phyloP scores from a whole-genome alignment of 768 basidiomycete species.

The Mycena filopes region DNA sequence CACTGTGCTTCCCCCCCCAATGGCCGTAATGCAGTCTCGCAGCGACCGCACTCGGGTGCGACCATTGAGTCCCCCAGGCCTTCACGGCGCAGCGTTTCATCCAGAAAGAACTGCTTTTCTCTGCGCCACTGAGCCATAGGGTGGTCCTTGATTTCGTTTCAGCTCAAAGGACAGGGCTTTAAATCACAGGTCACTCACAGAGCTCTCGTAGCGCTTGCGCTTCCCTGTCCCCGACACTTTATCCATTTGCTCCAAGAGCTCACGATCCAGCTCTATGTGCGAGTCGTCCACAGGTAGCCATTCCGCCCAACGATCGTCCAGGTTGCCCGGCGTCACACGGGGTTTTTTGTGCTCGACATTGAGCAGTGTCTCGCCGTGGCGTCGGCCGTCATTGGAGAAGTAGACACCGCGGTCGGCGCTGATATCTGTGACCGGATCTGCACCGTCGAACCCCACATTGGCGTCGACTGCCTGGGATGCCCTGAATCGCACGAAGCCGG shows the following conservation, averaged over 20 bases:
- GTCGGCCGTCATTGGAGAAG: slow-evolving; percentile 1
- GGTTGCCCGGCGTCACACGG: background rate
- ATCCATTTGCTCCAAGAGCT: background rate
- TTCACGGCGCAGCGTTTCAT: slow-evolving; percentile 7
- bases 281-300: slow-evolving; percentile 1
- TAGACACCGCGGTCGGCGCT: background rate
- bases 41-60: background rate
- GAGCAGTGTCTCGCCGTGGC: background rate
- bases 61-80: background rate
- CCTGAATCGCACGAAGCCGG: too few relatives aligned
- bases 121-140: slow-evolving; percentile 15
- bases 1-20: background rate
- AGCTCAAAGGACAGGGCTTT: background rate
- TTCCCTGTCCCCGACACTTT: background rate
- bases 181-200: background rate
- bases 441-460: background rate
- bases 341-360: background rate
- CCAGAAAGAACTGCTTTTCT: slow-evolving; percentile 4
- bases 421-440: background rate
- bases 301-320: background rate
- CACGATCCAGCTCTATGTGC: background rate
- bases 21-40: background rate
- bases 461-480: too few relatives aligned
- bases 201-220: slow-evolving; percentile 8
- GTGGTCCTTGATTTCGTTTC: background rate